phyloP scores from a whole-genome alignment of 164 flowering plant species.

The Houttuynia cordata region DNA sequence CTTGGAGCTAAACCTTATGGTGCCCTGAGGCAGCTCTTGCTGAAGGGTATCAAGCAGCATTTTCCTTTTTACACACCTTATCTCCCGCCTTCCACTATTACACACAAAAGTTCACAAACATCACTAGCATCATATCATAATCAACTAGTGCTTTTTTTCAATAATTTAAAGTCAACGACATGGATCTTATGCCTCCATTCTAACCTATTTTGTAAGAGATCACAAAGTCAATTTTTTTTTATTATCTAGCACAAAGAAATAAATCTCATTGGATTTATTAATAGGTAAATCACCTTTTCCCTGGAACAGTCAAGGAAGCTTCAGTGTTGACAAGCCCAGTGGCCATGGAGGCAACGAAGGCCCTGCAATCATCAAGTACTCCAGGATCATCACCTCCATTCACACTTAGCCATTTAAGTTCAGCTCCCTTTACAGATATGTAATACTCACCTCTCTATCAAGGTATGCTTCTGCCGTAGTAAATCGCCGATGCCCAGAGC shows the following conservation, averaged over 20 bases:
- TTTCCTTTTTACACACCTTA: constrained; percentile 19
- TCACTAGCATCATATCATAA: not conserved
- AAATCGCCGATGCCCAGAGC: constrained; percentile 44
- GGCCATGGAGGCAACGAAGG: constrained; percentile 4
- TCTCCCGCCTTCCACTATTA: constrained; percentile 27
- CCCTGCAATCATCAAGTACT: not conserved
- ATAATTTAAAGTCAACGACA: too few relatives aligned
- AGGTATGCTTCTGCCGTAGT: constrained; percentile 28
- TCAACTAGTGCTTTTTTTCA: not conserved
- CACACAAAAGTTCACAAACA: not conserved
- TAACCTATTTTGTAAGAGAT: too few relatives aligned
- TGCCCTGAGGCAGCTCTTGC: not conserved
- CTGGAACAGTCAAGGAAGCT: constrained; percentile 8
- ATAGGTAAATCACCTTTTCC: constrained; percentile 13
- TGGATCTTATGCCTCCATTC: too few relatives aligned
- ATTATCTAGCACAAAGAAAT: too few relatives aligned
- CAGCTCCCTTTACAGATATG: not conserved
- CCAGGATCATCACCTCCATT: not conserved
- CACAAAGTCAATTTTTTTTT: not conserved
- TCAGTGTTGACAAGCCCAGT: constrained; percentile 14
- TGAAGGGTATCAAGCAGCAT: not conserved
- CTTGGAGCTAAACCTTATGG: not conserved
- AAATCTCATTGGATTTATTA: not conserved
- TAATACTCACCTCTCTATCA: constrained; percentile 19
- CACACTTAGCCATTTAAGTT: not conserved